These are phyloP conservation scores for Seiridium cupressi DNA, from an alignment of 2,329 filamentous ascomycete species.

Conservation along the genomic window DNA sequence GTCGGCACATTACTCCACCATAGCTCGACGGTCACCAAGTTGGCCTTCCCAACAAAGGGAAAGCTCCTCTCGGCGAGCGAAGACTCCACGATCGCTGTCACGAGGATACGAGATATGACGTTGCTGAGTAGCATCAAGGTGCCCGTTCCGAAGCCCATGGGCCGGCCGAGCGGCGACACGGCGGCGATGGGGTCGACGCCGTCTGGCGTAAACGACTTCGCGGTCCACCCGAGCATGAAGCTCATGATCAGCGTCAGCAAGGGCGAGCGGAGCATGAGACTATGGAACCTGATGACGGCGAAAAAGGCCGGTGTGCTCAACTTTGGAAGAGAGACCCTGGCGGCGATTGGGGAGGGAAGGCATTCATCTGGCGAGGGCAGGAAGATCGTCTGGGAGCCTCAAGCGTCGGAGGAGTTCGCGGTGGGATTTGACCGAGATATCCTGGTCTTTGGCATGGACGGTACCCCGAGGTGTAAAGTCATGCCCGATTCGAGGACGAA, in stretches of 20 bases:
- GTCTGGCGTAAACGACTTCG: slow-evolving; percentile 90
- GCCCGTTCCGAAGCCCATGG: slow-evolving; percentile 76
- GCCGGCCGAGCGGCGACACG: slow-evolving; percentile 86
- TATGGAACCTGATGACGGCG: slow-evolving; percentile 96
- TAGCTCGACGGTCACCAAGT: slow-evolving; percentile 72
- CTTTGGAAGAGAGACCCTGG: slow-evolving; percentile 72
- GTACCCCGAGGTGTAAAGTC: slow-evolving; percentile 73
- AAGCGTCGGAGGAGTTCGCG: slow-evolving; percentile 73
- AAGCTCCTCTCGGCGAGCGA: slow-evolving; percentile 88
- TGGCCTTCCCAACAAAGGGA: slow-evolving; percentile 79
- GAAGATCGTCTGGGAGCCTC: slow-evolving; percentile 72
- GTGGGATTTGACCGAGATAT: slow-evolving; percentile 86
- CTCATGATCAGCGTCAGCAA: slow-evolving; percentile 91
- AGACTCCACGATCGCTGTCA: slow-evolving; percentile 88
- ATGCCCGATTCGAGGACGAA: slow-evolving; percentile 70
- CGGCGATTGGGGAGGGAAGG: slow-evolving; percentile 72
- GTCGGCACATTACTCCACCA: slow-evolving; percentile 87
- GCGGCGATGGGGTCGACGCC: slow-evolving; percentile 77
- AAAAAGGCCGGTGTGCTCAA: slow-evolving; percentile 93
- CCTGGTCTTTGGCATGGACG: slow-evolving; percentile 86
- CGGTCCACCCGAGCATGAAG: slow-evolving; percentile 94
- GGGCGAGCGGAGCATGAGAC: slow-evolving; percentile 84
- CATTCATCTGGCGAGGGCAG: slow-evolving; percentile 80
- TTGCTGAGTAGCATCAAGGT: slow-evolving; percentile 85
- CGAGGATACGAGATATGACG: slow-evolving; percentile 85